phyloP scores from a whole-genome alignment of 495 filamentous ascomycete species.

The Penicillium tannophilum region DNA sequence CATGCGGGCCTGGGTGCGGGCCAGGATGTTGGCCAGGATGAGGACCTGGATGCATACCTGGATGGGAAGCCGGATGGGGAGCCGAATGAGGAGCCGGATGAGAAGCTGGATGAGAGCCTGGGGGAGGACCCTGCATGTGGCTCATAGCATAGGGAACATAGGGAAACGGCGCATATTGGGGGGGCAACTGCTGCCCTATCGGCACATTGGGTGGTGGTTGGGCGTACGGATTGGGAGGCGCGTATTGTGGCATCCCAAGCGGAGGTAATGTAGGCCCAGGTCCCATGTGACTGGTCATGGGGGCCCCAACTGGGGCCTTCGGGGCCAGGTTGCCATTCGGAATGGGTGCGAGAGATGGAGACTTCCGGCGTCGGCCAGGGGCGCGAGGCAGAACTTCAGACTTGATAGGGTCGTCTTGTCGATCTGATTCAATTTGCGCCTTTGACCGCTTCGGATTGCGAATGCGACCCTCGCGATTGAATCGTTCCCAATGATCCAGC shows the following conservation, averaged over 20 bases:
- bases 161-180: constrained; percentile 31
- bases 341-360: constrained; percentile 26
- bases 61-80: constrained; percentile 15
- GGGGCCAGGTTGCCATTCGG: constrained; percentile 30
- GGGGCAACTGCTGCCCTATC: constrained; percentile 25
- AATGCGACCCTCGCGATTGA: constrained; percentile 45
- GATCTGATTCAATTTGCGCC: constrained; percentile 48
- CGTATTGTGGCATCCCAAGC: constrained; percentile 22
- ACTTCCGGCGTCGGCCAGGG: constrained; percentile 23
- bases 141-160: constrained; percentile 26
- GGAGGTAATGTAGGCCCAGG: constrained; percentile 24
- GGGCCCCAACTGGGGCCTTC: constrained; percentile 25
- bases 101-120: constrained; percentile 6
- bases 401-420: constrained; percentile 30
- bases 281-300: constrained; percentile 23
- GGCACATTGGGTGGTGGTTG: constrained; percentile 16
- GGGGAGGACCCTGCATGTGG: constrained; percentile 13
- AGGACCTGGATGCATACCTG: constrained; percentile 10
- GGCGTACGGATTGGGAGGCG: constrained; percentile 18
- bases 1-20: constrained; percentile 1
- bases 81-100: constrained; percentile 20
- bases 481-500: constrained; percentile 52
- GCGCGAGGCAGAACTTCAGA: constrained; percentile 13
- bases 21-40: constrained; percentile 11
- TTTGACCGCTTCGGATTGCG: constrained; percentile 52